Evolutionary conservation across 2,329 filamentous ascomycete species (phyloP).

Genomic region (Hypoxylon sp.): DNA sequence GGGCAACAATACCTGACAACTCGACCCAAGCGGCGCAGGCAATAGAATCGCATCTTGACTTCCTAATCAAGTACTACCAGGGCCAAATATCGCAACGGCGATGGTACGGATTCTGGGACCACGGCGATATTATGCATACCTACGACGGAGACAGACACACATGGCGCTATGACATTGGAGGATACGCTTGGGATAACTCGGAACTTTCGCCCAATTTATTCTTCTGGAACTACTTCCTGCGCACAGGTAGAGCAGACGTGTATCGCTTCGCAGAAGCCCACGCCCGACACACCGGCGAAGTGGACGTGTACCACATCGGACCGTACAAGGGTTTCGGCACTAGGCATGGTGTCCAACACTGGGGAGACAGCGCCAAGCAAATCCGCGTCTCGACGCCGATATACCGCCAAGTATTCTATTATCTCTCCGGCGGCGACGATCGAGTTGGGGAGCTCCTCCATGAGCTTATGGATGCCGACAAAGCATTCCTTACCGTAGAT

Average conservation of each 20-base stretch:
- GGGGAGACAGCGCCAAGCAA: conserved; percentile 72
- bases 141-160: conserved; percentile 71
- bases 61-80: conserved; percentile 70
- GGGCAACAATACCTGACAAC: conserved; percentile 58
- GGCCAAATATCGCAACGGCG: conserved; percentile 68
- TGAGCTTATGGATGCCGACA: conserved; percentile 67
- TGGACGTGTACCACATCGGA: conserved; percentile 74
- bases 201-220: conserved; percentile 74
- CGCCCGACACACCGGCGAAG: conserved; percentile 71
- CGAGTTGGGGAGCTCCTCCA: conserved; percentile 68
- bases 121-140: conserved; percentile 74
- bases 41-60: conserved; percentile 68
- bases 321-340: conserved; percentile 72
- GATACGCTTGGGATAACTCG: conserved; percentile 76
- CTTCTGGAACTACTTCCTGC: conserved; percentile 74
- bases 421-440: conserved; percentile 70
- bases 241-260: conserved; percentile 69
- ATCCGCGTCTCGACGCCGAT: conserved; percentile 71
- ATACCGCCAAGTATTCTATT: conserved; percentile 71
- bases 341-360: conserved; percentile 74
- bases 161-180: conserved; percentile 75
- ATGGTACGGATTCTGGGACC: conserved; percentile 76
- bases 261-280: conserved; percentile 72
- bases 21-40: conserved; percentile 52
- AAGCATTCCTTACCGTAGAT: conserved; percentile 68